Conservation (phyloP, 2,329 filamentous ascomycete species). For the Sporothrix dimorphospora region DNA sequence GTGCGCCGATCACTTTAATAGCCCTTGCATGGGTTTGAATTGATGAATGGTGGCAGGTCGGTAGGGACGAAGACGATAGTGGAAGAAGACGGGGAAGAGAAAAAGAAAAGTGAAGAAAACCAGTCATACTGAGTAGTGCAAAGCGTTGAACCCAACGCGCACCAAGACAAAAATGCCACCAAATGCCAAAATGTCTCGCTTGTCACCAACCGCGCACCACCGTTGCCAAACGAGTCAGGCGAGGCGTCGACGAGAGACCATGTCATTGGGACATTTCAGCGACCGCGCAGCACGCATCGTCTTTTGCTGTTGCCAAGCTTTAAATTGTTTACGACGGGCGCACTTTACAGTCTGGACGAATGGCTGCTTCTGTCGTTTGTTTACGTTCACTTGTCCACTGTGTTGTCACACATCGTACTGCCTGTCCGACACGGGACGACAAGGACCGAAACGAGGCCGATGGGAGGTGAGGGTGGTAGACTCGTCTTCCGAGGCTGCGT, state of each 20-base stretch:
- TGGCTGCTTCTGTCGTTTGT: no score
- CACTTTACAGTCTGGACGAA: no score
- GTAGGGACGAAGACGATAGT: neutral
- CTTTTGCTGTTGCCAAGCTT: no score
- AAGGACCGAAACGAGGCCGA: constrained; percentile 20
- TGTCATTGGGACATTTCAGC: no score
- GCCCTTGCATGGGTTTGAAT: constrained; percentile 10
- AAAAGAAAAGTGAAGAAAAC: neutral
- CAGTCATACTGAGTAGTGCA: neutral
- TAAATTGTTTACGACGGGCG: no score
- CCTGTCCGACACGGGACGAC: constrained; percentile 11
- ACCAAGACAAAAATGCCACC: neutral
- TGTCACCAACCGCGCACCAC: neutral
- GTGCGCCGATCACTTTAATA: neutral
- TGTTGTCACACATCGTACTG: neutral
- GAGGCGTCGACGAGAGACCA: no score
- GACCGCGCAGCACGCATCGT: no score
- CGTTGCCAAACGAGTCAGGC: neutral
- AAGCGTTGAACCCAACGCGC: neutral
- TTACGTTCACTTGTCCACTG: neutral
- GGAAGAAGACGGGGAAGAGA: no score
- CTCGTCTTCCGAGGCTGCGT: neutral
- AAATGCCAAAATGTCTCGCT: neutral
- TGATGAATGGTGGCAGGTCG: neutral
- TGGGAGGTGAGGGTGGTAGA: no score